Conservation (phyloP, 352 stramenopile genomes). For the Pythium volutum region DNA sequence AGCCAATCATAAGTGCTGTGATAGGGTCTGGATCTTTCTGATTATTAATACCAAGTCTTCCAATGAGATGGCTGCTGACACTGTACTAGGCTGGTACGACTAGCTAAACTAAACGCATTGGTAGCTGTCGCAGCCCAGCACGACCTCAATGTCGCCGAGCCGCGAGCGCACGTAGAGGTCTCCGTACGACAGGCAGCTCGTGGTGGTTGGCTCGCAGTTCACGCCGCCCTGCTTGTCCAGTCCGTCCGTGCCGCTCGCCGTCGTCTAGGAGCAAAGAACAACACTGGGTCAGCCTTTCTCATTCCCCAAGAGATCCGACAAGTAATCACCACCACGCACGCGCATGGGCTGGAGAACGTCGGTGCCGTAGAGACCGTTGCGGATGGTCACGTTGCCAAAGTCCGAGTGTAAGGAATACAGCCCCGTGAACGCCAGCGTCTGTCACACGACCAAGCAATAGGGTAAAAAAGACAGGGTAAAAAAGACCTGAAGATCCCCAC, state of each 20-base stretch:
- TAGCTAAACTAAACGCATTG: conserved; percentile 57
- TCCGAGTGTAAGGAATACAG: conserved; percentile 72
- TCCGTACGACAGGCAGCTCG: conserved; percentile 61
- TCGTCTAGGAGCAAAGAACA: neutral
- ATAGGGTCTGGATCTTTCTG: neutral
- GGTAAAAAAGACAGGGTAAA: no score
- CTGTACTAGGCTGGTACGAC: no score
- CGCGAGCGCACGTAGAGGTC: conserved; percentile 60
- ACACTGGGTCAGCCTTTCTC: no score
- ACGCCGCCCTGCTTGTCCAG: conserved; percentile 57
- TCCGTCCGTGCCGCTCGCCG: conserved; percentile 8
- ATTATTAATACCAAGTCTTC: no score
- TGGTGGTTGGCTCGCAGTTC: conserved; percentile 51
- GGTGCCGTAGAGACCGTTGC: conserved; percentile 49
- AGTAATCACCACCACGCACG: neutral
- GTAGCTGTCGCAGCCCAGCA: conserved; percentile 65
- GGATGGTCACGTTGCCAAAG: conserved; percentile 54
- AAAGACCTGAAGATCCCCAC: neutral
- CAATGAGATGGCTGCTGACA: no score
- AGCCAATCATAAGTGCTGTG: neutral
- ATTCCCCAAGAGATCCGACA: no score
- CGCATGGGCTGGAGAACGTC: conserved; percentile 37
- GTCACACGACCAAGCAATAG: neutral
- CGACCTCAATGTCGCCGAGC: conserved; percentile 61
- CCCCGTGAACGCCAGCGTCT: conserved; percentile 48